These are phyloP conservation scores for Suillus hirtellus DNA, from an alignment of 768 basidiomycete genomes.

Conservation along the genomic window DNA sequence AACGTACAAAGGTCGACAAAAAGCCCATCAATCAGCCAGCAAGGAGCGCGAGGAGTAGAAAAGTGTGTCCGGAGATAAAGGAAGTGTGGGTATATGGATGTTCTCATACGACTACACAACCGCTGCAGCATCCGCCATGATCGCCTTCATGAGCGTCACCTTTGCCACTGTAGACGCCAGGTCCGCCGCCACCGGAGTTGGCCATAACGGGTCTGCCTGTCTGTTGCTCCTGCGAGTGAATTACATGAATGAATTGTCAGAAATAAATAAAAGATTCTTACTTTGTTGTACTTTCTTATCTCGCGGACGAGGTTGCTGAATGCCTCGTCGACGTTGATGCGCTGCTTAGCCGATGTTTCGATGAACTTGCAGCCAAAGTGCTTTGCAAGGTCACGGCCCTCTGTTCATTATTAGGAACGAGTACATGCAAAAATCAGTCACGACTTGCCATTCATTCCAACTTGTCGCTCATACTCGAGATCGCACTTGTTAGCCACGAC, in stretches of 20 bases:
- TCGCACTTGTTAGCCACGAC: constrained; percentile 99
- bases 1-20: constrained; percentile 10
- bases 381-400: constrained; percentile 96
- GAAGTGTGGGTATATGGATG: neutral
- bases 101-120: constrained; percentile 60
- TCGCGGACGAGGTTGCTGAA: constrained; percentile 92
- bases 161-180: constrained; percentile 49
- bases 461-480: constrained; percentile 93
- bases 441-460: constrained; percentile 85
- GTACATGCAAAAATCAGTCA: neutral
- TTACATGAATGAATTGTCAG: neutral
- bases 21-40: constrained; percentile 15
- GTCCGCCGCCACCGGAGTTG: constrained; percentile 40
- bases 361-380: constrained; percentile 94
- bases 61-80: constrained; percentile 14
- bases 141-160: constrained; percentile 53
- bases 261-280: constrained; percentile 30
- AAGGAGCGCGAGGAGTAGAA: constrained; percentile 5
- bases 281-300: constrained; percentile 93
- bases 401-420: constrained; percentile 41
- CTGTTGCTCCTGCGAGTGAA: constrained; percentile 62
- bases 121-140: constrained; percentile 61
- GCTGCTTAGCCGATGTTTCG: constrained; percentile 94
- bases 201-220: constrained; percentile 67
- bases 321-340: constrained; percentile 96